Percentiles rank a stretch among this genome's conserved stretches.
phyloP scores from a whole-genome alignment of 1,284 basidiomycete species.

The Irpex sp. region DNA sequence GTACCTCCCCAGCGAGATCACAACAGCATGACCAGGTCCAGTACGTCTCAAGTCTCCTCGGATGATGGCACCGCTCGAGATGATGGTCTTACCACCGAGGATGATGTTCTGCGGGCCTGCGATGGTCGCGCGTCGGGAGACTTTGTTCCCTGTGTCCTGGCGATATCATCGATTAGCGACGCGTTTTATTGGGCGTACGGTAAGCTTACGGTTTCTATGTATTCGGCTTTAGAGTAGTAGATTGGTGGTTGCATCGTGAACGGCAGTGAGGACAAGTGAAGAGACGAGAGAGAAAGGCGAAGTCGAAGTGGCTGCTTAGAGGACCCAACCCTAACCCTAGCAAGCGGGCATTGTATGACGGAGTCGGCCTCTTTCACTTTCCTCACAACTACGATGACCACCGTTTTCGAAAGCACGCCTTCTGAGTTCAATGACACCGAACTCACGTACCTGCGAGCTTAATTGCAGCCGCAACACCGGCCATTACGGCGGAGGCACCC shows the following conservation, averaged over 20 bases:
- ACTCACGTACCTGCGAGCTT: no score
- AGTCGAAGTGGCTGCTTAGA: not conserved
- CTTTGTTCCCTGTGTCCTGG: conserved; percentile 56
- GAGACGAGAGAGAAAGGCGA: not conserved
- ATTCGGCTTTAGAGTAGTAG: conserved; percentile 73
- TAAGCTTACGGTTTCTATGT: conserved; percentile 71
- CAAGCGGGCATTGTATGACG: not conserved
- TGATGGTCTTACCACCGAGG: conserved; percentile 95
- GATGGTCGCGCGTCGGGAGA: conserved; percentile 91
- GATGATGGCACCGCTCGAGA: conserved; percentile 84
- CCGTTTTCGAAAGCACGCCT: no score
- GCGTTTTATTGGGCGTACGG: not conserved
- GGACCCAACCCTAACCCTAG: not conserved
- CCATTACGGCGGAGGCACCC: no score
- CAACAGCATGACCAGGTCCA: conserved; percentile 86
- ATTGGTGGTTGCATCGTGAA: conserved; percentile 60
- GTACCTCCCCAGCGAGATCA: conserved; percentile 90
- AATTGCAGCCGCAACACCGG: no score
- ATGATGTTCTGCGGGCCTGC: conserved; percentile 96
- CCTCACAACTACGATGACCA: not conserved
- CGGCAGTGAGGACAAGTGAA: not conserved
- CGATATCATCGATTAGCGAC: not conserved
- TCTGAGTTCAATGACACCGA: no score
- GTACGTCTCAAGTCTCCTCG: conserved; percentile 86
- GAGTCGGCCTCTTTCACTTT: not conserved